Evolutionary conservation across 1,284 basidiomycete species (phyloP).

Genomic region (Apiotrichum mycotoxinovorans): DNA sequence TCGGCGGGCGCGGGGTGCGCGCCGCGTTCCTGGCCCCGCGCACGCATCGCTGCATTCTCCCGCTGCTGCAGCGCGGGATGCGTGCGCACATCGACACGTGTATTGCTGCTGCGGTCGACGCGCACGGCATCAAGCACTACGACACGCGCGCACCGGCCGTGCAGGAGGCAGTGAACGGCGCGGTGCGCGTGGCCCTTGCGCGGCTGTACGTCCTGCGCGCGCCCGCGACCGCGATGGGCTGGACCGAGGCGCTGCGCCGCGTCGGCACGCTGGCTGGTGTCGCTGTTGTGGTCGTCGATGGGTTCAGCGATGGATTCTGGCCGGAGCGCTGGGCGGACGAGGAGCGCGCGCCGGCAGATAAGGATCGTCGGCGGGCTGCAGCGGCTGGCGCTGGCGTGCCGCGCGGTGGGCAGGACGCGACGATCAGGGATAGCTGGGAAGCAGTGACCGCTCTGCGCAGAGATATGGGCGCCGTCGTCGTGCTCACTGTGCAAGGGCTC

Average conservation of each 20-base stretch:
- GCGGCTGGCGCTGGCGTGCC: slow-evolving; percentile 15
- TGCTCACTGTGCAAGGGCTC: slow-evolving; percentile 39
- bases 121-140: not conserved
- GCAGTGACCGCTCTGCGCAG: slow-evolving; percentile 34
- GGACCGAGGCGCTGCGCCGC: slow-evolving; percentile 24
- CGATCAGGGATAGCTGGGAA: slow-evolving; percentile 39
- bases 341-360: slow-evolving; percentile 8
- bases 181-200: slow-evolving; percentile 8
- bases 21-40: slow-evolving; percentile 32
- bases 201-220: slow-evolving; percentile 1
- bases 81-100: slow-evolving; percentile 26
- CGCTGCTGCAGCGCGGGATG: slow-evolving; percentile 23
- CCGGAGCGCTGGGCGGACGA: slow-evolving; percentile 40
- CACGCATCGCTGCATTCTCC: slow-evolving; percentile 25
- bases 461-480: slow-evolving; percentile 38
- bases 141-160: not conserved
- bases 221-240: slow-evolving; percentile 5
- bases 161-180: slow-evolving; percentile 11
- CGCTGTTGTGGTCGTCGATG: slow-evolving; percentile 41
- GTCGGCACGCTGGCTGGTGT: not conserved
- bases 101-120: not conserved
- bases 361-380: not conserved
- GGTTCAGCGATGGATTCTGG: slow-evolving; percentile 43
- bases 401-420: too few relatives aligned
- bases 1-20: slow-evolving; percentile 32